Percentiles rank a stretch among this genome's conserved stretches.
Evolutionary conservation across 257 asterid species (phyloP).

Genomic region (Solanum sejunctum): DNA sequence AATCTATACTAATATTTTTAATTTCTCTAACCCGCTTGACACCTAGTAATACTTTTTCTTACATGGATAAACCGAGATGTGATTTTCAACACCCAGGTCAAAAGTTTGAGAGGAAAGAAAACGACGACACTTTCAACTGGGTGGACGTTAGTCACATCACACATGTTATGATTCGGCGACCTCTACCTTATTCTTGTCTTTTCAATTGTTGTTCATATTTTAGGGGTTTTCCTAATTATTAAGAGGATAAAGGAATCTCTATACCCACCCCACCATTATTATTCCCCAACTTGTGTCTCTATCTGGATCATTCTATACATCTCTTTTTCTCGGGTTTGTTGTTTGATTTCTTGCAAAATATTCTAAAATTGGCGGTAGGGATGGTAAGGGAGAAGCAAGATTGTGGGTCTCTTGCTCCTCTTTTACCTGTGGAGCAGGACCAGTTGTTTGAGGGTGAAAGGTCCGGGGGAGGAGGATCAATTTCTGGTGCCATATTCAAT

Average conservation of each 20-base stretch:
- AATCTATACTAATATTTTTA: no score
- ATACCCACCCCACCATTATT: neutral
- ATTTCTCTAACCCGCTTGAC: no score
- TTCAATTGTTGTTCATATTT: neutral
- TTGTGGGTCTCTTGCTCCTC: slow-evolving; percentile 31
- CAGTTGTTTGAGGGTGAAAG: slow-evolving; percentile 4
- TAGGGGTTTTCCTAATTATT: neutral
- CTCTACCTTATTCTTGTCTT: neutral
- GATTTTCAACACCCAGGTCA: neutral
- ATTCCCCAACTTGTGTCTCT: neutral
- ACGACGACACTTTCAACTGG: neutral
- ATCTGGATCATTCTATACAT: no score
- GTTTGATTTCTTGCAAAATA: neutral
- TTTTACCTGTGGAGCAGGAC: slow-evolving; percentile 25
- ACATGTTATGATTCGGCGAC: neutral
- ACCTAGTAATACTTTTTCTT: no score
- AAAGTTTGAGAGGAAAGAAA: neutral
- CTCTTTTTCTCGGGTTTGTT: neutral
- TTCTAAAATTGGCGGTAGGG: neutral
- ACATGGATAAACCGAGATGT: neutral
- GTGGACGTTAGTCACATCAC: neutral
- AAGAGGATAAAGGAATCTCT: neutral
- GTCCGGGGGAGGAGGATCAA: slow-evolving; percentile 52
- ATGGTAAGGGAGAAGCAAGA: slow-evolving; percentile 25
- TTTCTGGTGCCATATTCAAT: slow-evolving; percentile 77